phyloP scores from a whole-genome alignment of 2,329 filamentous ascomycete species.

The Verticillium nubilum region DNA sequence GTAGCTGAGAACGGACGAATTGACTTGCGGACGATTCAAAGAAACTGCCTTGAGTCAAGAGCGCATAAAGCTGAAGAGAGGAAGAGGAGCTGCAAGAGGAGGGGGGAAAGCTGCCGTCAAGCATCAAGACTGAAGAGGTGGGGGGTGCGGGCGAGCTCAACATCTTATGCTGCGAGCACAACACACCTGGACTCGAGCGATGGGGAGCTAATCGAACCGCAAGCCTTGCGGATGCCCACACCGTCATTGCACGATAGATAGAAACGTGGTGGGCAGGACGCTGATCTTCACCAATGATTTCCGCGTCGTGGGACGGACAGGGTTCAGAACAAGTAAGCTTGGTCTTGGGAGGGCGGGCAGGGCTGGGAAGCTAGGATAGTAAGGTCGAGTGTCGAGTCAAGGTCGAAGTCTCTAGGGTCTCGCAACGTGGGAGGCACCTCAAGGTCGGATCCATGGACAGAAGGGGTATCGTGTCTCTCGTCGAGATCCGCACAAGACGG shows the following conservation, averaged over 20 bases:
- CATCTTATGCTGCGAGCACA: not conserved
- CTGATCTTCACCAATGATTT: not conserved
- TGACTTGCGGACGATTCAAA: not conserved
- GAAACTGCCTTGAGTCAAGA: not conserved
- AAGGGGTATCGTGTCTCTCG: not conserved
- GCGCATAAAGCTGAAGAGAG: not conserved
- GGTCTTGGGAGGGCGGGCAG: not conserved
- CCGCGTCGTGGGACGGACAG: not conserved
- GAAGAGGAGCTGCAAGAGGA: not conserved
- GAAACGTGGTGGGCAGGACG: not conserved
- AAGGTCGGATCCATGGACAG: not conserved
- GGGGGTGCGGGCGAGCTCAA: not conserved
- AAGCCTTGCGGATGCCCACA: not conserved
- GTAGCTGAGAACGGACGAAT: not conserved
- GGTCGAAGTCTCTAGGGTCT: not conserved
- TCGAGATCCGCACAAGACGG: not conserved
- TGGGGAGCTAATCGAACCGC: not conserved
- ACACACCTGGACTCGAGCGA: not conserved
- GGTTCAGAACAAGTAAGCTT: not conserved
- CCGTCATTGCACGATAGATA: not conserved
- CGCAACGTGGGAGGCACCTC: not conserved
- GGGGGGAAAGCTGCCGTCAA: not conserved
- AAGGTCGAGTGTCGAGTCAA: no score
- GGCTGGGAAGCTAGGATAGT: not conserved
- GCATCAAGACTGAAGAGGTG: not conserved